Evolutionary conservation across 768 basidiomycete genomes (phyloP).

Genomic region (Podaxis sp.): DNA sequence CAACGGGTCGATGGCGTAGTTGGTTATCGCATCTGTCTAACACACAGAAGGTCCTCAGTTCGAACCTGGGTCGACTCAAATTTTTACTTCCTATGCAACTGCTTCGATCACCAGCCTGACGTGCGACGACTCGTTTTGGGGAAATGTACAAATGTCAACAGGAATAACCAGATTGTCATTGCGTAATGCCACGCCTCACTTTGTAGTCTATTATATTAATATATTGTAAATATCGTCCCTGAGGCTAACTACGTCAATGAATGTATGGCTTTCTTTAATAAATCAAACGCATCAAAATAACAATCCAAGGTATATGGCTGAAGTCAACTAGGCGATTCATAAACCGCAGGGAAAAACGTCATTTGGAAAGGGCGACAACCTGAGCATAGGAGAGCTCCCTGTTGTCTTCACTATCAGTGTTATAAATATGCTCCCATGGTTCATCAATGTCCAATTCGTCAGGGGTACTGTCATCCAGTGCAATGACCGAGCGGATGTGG

Average conservation of each 20-base stretch:
- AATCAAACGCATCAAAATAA: neutral
- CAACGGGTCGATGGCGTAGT: conserved; percentile 60
- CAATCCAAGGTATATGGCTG: neutral
- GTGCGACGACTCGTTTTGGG: neutral
- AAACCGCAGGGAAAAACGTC: neutral
- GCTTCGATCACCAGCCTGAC: neutral
- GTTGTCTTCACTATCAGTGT: conserved; percentile 1
- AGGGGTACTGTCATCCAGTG: conserved; percentile 13
- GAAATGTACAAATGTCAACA: neutral
- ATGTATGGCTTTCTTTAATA: neutral
- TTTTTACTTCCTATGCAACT: neutral
- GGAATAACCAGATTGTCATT: no score
- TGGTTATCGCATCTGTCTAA: conserved; percentile 84
- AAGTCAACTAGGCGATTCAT: neutral
- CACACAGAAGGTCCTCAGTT: conserved; percentile 28
- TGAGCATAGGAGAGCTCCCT: conserved; percentile 10
- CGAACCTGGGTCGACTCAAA: conserved; percentile 1
- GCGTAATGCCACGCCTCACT: neutral
- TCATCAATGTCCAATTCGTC: conserved; percentile 9
- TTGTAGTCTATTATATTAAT: neutral
- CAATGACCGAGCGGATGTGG: conserved; percentile 17
- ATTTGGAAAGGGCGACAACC: conserved; percentile 4
- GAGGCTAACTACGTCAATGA: neutral
- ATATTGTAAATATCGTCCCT: neutral
- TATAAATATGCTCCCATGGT: conserved; percentile 14